These are phyloP conservation scores for Colletotrichum truncatum DNA, from an alignment of 2,329 filamentous ascomycete species.

Conservation along the genomic window DNA sequence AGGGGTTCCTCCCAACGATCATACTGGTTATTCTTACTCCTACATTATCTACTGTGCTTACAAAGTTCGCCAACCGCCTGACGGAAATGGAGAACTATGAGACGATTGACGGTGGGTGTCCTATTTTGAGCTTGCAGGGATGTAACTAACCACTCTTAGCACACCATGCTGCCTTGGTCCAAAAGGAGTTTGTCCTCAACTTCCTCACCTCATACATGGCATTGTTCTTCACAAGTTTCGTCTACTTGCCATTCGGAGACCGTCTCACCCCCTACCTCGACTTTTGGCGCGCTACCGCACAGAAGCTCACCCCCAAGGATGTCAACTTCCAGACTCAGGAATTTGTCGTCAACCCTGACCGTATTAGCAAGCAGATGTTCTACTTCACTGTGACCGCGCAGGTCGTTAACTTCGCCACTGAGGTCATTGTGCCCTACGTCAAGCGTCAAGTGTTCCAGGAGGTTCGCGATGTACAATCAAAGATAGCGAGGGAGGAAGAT, in stretches of 20 bases:
- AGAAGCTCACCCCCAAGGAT: conserved; percentile 78
- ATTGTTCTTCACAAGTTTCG: conserved; percentile 90
- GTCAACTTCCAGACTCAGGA: conserved; percentile 71
- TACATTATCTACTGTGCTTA: conserved; percentile 79
- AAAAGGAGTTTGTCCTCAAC: conserved; percentile 95
- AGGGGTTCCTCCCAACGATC: conserved; percentile 89
- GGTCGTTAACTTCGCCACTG: conserved; percentile 85
- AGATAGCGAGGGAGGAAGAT: conserved; percentile 62
- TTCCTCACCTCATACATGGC: conserved; percentile 96
- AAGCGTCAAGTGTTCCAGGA: conserved; percentile 83
- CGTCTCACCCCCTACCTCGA: conserved; percentile 87
- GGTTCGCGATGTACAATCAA: conserved; percentile 78
- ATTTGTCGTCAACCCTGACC: conserved; percentile 84
- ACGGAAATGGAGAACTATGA: conserved; percentile 93
- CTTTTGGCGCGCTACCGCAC: conserved; percentile 79
- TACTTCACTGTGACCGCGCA: conserved; percentile 97
- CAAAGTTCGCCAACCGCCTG: conserved; percentile 77
- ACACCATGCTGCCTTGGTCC: conserved; percentile 84
- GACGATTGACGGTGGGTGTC: conserved; percentile 71
- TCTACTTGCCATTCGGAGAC: conserved; percentile 92
- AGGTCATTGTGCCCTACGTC: conserved; percentile 84
- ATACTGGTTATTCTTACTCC: conserved; percentile 86
- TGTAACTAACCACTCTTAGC: conserved; percentile 51
- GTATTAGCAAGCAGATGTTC: conserved; percentile 90
- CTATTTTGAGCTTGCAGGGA: neutral